Conservation (phyloP, 2,329 filamentous ascomycete genomes). For the Colletotrichum lini region DNA sequence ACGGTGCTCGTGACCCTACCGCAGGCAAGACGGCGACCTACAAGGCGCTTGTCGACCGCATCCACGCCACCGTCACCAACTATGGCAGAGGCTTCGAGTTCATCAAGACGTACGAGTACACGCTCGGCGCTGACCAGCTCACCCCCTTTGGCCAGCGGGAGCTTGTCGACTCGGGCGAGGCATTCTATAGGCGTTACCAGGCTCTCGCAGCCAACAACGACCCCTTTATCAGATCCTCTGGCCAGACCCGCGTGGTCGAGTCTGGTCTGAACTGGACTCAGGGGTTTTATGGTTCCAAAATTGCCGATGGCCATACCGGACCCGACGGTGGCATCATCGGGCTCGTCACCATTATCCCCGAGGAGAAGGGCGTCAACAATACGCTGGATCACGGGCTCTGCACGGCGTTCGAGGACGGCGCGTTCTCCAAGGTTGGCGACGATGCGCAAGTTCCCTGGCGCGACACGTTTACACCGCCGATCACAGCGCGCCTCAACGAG, state of each 20-base stretch:
- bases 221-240: constrained; percentile 81
- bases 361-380: constrained; percentile 80
- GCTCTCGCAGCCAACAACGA: constrained; percentile 68
- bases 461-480: constrained; percentile 74
- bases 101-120: constrained; percentile 79
- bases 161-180: constrained; percentile 80
- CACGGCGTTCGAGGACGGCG: constrained; percentile 75
- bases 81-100: constrained; percentile 79
- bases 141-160: constrained; percentile 77
- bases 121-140: constrained; percentile 78
- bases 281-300: constrained; percentile 74
- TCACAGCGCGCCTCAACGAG: constrained; percentile 78
- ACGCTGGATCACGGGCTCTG: constrained; percentile 84
- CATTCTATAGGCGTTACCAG: constrained; percentile 82
- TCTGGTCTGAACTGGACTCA: constrained; percentile 83
- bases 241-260: constrained; percentile 78
- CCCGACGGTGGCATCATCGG: constrained; percentile 62
- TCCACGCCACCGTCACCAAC: constrained; percentile 69
- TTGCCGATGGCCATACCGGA: constrained; percentile 53
- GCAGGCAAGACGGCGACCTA: constrained; percentile 76
- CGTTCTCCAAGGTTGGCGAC: constrained; percentile 62
- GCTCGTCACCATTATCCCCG: constrained; percentile 77
- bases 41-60: constrained; percentile 72
- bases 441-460: constrained; percentile 71
- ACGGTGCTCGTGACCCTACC: constrained; percentile 88